Evolutionary conservation across 2,329 filamentous ascomycete genomes (phyloP).

Genomic region (Colletotrichum abscissum): DNA sequence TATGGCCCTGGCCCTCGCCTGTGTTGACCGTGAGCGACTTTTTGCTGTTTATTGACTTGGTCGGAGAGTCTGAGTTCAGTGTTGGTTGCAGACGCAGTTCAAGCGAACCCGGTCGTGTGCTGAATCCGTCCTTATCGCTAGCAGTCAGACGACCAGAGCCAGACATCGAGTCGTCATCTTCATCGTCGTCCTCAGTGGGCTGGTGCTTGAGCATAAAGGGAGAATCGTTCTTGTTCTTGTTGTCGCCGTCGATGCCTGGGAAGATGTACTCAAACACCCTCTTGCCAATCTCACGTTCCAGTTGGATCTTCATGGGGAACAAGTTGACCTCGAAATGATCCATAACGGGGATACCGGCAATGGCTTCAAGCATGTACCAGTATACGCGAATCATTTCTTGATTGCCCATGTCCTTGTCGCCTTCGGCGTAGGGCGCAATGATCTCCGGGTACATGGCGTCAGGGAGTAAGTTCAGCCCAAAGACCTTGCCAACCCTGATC

Average conservation of each 20-base stretch:
- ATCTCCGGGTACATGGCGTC: slow-evolving; percentile 97
- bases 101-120: slow-evolving; percentile 77
- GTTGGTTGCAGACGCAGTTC: slow-evolving; percentile 88
- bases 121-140: slow-evolving; percentile 61
- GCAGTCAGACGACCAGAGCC: slow-evolving; percentile 51
- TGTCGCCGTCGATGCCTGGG: slow-evolving; percentile 78
- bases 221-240: slow-evolving; percentile 64
- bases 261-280: slow-evolving; percentile 98
- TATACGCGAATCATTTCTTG: slow-evolving; percentile 92
- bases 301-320: slow-evolving; percentile 91
- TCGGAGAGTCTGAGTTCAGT: slow-evolving; percentile 67
- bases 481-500: slow-evolving; percentile 87
- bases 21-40: slow-evolving; percentile 63
- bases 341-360: slow-evolving; percentile 96
- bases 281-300: slow-evolving; percentile 93
- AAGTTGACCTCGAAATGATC: slow-evolving; percentile 96
- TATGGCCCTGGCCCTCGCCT: slow-evolving; percentile 51
- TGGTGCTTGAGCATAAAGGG: slow-evolving; percentile 66
- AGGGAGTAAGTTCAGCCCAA: slow-evolving; percentile 88
- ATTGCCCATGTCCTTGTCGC: slow-evolving; percentile 69
- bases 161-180: slow-evolving; percentile 53
- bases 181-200: slow-evolving; percentile 61
- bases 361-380: slow-evolving; percentile 98
- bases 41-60: slow-evolving; percentile 45
- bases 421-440: slow-evolving; percentile 88